phyloP scores from a whole-genome alignment of 2,329 filamentous ascomycete species.

The Talaromyces sp. region DNA sequence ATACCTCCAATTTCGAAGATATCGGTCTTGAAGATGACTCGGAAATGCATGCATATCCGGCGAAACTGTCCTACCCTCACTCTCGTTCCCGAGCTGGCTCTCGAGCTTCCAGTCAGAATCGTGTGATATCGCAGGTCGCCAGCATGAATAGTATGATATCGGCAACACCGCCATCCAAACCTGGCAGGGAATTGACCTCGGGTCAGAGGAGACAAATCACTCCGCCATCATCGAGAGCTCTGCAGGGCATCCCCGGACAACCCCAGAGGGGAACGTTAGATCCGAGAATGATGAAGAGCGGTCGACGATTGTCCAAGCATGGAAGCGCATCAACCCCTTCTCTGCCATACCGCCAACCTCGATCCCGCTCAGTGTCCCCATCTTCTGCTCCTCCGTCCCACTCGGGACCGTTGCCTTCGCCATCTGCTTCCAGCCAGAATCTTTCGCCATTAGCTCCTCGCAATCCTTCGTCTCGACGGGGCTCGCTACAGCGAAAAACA shows the following conservation, averaged over 20 bases:
- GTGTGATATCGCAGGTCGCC: not conserved
- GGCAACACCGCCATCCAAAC: conserved; percentile 5
- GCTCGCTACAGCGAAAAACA: conserved; percentile 45
- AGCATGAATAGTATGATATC: conserved; percentile 6
- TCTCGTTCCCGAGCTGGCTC: conserved; percentile 18
- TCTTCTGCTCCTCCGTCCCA: not conserved
- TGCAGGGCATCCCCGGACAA: not conserved
- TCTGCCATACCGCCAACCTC: conserved; percentile 9
- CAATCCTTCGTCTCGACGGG: conserved; percentile 14
- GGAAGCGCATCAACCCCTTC: conserved; percentile 4
- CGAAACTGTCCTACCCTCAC: conserved; percentile 10
- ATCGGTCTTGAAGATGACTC: conserved; percentile 76
- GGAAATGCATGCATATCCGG: conserved; percentile 5
- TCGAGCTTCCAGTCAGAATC: conserved; percentile 14
- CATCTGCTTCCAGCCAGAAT: conserved; percentile 24
- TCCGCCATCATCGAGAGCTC: conserved; percentile 4
- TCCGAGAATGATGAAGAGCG: conserved; percentile 16
- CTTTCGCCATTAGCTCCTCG: conserved; percentile 29
- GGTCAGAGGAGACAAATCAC: conserved; percentile 11
- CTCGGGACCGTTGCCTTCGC: conserved; percentile 19
- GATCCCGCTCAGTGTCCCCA: conserved; percentile 16
- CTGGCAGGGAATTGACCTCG: conserved; percentile 11
- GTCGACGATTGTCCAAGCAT: conserved; percentile 11
- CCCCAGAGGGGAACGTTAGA: conserved; percentile 10
- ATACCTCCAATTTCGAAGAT: conserved; percentile 85